phyloP scores from a whole-genome alignment of 116 monocot species.

The Posidonia oceanica region DNA sequence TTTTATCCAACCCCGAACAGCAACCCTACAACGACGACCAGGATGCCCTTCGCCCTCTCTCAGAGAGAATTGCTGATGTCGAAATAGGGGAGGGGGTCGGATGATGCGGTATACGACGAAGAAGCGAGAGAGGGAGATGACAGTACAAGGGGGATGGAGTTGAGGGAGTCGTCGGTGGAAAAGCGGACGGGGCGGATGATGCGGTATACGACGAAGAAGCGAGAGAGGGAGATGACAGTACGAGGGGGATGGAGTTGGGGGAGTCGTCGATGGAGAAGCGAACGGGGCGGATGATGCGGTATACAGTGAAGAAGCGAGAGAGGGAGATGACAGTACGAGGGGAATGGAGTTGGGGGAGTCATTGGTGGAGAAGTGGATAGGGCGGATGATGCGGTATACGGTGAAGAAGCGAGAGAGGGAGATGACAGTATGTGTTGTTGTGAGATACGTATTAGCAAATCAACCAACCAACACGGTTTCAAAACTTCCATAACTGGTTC shows the following conservation, averaged over 20 bases:
- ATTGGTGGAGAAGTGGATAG: constrained; percentile 9
- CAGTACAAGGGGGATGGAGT: not conserved
- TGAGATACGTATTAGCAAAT: too few relatives aligned
- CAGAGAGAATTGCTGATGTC: constrained; percentile 33
- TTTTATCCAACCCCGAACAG: constrained; percentile 57
- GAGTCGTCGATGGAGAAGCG: constrained; percentile 1
- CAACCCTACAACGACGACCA: constrained; percentile 62
- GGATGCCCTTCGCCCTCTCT: constrained; percentile 75
- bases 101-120: not conserved
- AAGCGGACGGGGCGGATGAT: constrained; percentile 13
- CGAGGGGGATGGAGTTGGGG: constrained; percentile 4
- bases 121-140: not conserved
- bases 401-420: constrained; percentile 15
- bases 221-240: too few relatives aligned
- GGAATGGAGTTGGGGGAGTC: not conserved
- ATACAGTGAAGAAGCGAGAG: constrained; percentile 20
- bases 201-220: constrained; percentile 28
- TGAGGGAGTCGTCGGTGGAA: not conserved
- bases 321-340: too few relatives aligned
- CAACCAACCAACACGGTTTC: too few relatives aligned
- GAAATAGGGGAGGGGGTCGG: constrained; percentile 2
- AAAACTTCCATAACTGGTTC: too few relatives aligned
- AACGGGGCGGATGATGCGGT: constrained; percentile 33
- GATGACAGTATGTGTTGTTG: too few relatives aligned
- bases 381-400: constrained; percentile 36